phyloP scores from a whole-genome alignment of 768 basidiomycete genomes.

The Symmetrospora coprosmae region DNA sequence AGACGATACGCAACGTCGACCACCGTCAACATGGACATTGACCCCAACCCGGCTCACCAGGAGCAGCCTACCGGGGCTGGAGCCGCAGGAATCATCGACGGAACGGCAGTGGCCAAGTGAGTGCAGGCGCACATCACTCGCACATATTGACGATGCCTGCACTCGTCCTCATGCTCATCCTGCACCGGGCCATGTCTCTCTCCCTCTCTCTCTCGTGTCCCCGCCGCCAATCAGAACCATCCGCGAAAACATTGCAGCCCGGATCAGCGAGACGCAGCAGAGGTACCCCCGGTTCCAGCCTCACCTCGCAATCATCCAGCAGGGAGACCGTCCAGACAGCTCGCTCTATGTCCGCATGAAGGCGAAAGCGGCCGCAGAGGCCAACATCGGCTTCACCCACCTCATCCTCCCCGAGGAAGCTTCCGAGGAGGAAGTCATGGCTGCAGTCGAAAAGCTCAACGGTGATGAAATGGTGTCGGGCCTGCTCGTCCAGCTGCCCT shows the following conservation, averaged over 20 bases:
- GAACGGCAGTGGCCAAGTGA: neutral
- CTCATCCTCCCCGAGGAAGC: constrained; percentile 48
- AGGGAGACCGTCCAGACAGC: constrained; percentile 81
- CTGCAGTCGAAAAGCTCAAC: constrained; percentile 66
- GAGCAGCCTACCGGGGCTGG: too few species aligned
- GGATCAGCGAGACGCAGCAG: constrained; percentile 52
- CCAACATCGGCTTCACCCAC: constrained; percentile 76
- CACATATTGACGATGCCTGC: neutral
- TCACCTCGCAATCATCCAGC: constrained; percentile 81
- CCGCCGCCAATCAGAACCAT: too few species aligned
- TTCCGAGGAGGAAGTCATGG: constrained; percentile 61
- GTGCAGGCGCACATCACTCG: neutral
- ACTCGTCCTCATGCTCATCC: neutral
- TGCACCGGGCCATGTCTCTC: too few species aligned
- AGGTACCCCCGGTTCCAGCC: constrained; percentile 78
- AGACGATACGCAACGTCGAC: too few species aligned
- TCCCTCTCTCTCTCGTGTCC: too few species aligned
- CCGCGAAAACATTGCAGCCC: constrained; percentile 57
- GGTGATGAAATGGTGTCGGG: constrained; percentile 67
- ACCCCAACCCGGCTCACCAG: too few species aligned
- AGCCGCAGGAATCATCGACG: neutral
- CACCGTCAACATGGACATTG: too few species aligned
- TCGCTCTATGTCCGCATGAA: constrained; percentile 94
- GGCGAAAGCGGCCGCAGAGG: constrained; percentile 81
- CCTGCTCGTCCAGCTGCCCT: constrained; percentile 86